Evolutionary conservation across 2,329 filamentous ascomycete species (phyloP).

Genomic region (Ophiobolus disseminans): DNA sequence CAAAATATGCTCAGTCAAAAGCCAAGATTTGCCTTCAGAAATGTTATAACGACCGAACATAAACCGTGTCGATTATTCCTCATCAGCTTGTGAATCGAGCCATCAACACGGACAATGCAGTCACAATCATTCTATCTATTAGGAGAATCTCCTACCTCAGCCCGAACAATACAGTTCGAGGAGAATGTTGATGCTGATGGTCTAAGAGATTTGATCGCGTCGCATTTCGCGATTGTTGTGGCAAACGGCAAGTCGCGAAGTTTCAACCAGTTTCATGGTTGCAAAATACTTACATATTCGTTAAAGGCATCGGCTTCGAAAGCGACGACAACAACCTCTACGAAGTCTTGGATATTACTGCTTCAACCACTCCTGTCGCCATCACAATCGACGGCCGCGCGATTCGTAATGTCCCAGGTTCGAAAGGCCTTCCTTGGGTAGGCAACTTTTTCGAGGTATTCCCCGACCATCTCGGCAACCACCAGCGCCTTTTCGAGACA

Average conservation of each 20-base stretch:
- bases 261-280: not conserved
- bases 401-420: constrained; percentile 54
- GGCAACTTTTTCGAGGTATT: constrained; percentile 50
- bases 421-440: constrained; percentile 44
- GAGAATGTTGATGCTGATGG: constrained; percentile 30
- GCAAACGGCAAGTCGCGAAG: constrained; percentile 29
- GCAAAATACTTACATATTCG: not conserved
- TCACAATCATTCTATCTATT: constrained; percentile 37
- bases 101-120: constrained; percentile 15
- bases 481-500: constrained; percentile 49
- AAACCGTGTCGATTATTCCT: no score
- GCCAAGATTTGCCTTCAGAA: not conserved
- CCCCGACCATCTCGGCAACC: constrained; percentile 53
- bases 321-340: constrained; percentile 8
- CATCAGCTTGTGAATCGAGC: no score
- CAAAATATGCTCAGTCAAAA: not conserved
- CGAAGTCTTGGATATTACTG: constrained; percentile 16
- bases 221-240: constrained; percentile 39
- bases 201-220: constrained; percentile 33
- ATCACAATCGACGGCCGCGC: constrained; percentile 59
- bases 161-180: constrained; percentile 30
- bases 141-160: constrained; percentile 30
- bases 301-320: constrained; percentile 18
- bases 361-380: constrained; percentile 26
- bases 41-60: no score